Base-by-base conservation (phyloP, 192 early-diverging fungal species). In the Dimargaris xerosporica region DNA sequence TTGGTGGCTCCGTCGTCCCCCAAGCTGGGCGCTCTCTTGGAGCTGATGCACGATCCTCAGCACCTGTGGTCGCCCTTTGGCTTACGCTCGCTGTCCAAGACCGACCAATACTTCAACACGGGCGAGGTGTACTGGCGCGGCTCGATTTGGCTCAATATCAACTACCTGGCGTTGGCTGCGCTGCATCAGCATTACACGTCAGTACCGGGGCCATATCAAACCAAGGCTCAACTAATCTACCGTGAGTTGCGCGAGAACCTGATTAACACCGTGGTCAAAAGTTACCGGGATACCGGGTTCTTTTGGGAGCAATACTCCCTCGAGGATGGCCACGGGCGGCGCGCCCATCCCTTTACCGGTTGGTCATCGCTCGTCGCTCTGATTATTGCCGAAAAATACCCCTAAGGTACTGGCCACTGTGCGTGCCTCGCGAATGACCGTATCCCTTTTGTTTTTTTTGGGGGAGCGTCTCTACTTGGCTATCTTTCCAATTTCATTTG, bases 51-150 rank as follows among this genome's bases (percentile, higher is more conserved):
- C 46, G 80, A 91, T 54, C 82, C 84, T 1, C 67, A 80, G 0
- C 81, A 89, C 55, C 75, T 97, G 44, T 97, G 94, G 94, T 81
- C 91, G 5, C 79, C 78, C 30, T 81, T 77, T 66, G 87, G 87
- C 31, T 62, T 87, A 25, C 80, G 84, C 21, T 87, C 85, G 42
- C 58, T 90, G 45, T 85, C 85, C 0, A 75, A 68, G 26, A 68
- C 67, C 23, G 81, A 86, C 66, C 64, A 68, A 29, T 83, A 72
- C 47, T 93, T 80, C 65, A 83, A 83, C 3, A 84, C 82, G 4
- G 89, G 82, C 62, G 94, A 97, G 70, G 87, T 92, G 69, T 97
- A 97, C 71, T 97, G 91, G 94, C 78, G 86, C 59, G 94, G 91
- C 2, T 88, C 91, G 0, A 81, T 94, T 34, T 97, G 94, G 94